Evolutionary conservation across 2,329 filamentous ascomycete genomes (phyloP), one percentile per base, ranked within the genome.

Genomic region (Massarina eburnea): DNA sequence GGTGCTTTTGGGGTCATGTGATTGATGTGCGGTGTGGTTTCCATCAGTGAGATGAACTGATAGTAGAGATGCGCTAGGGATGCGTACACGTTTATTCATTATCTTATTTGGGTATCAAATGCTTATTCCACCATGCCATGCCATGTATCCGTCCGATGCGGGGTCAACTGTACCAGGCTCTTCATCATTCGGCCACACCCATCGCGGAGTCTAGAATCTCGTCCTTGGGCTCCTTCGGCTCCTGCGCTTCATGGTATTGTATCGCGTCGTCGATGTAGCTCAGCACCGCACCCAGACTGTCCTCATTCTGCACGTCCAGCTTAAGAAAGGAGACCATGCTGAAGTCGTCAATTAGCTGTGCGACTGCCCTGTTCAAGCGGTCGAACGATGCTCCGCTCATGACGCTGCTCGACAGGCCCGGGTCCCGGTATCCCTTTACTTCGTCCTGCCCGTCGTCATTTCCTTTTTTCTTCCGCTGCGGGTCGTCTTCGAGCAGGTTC

Each of bases 271-370:
- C 91, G 58, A 96, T 94, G 73, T 95, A 90, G 76, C 90, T 95
- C 58, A 96, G 72, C 20, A 96, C 86, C 1, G 80, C 84, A 1
- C 81, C 86, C 3, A 97, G 85, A 64, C 92, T 97, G 61, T 97
- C 91, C 73, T 97, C 92, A 61, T 95, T 85, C 55, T 94, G 88
- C 21, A 86, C 87, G 64, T 97, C 89, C 35, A 97, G 77, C 73
- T 91, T 89, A 46, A 96, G 77, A 67, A 96, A 99, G 38, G 89
- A 95, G 10, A 99, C 89, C 89, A 99, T 95, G 74, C 91, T 95
- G 73, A 96, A 99, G 71, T 90, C 94, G 70, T 97, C 94, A 55
- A 99, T 96, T 54, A 99, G 76, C 42, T 88, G 83, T 1, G 89
- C 94, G 4, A 99, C 92, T 0, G 92, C 92, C 50, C 83, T 82